A percentile compares a stretch with the other conserved stretches of the same genome.
phyloP scores from a whole-genome alignment of 1,139 yeast species.

The Hanseniaspora uvarum region DNA sequence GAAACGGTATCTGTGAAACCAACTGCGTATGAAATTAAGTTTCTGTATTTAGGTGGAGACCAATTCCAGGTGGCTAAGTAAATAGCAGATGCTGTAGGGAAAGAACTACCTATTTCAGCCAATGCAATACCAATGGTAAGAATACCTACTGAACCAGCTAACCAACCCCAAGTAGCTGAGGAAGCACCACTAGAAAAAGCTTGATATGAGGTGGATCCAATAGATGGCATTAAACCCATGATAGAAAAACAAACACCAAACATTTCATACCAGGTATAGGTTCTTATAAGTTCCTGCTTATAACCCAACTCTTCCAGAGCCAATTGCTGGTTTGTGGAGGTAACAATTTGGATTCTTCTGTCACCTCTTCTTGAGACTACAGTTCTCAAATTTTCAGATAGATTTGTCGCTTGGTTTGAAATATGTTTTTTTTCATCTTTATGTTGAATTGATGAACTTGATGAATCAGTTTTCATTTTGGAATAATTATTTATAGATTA shows the following conservation, averaged over 20 bases:
- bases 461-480: background rate
- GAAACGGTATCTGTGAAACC: constrained; percentile 49
- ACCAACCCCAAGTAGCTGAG: constrained; percentile 27
- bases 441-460: background rate
- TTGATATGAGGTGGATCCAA: constrained; percentile 29
- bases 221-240: constrained; percentile 34
- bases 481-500: background rate
- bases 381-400: constrained; percentile 19
- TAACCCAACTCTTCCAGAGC: constrained; percentile 31
- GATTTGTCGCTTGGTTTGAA: background rate
- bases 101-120: constrained; percentile 27
- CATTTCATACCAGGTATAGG: constrained; percentile 32
- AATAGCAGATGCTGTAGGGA: constrained; percentile 26
- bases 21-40: constrained; percentile 41
- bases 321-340: constrained; percentile 20
- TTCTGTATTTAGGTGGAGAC: constrained; percentile 36
- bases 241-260: constrained; percentile 34
- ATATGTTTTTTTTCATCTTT: background rate
- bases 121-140: constrained; percentile 24
- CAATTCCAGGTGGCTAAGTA: constrained; percentile 19
- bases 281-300: constrained; percentile 33
- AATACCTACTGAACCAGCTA: constrained; percentile 24
- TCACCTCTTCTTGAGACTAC: constrained; percentile 21
- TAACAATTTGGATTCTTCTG: constrained; percentile 21
- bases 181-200: constrained; percentile 27